phyloP scores from a whole-genome alignment of 805 yeast genomes.

The Lipomyces yamanashiensis region DNA sequence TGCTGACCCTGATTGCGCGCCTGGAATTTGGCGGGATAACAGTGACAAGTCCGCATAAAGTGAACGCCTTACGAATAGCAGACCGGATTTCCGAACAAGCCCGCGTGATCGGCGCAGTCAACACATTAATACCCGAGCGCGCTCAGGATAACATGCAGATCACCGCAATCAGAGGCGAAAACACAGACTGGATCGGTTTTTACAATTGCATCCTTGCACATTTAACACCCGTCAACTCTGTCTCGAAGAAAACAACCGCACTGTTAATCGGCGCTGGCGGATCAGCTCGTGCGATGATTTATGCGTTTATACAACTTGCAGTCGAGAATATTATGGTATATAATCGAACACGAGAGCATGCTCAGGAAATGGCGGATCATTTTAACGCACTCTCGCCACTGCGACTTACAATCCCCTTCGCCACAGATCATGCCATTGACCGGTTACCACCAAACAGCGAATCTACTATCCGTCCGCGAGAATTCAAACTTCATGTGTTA shows the following conservation, averaged over 20 bases:
- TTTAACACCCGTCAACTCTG: constrained; percentile 41
- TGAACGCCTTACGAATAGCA: constrained; percentile 71
- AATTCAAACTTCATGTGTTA: constrained; percentile 63
- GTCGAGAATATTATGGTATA: constrained; percentile 74
- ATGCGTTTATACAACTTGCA: constrained; percentile 79
- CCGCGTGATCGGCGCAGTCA: constrained; percentile 85
- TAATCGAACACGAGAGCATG: constrained; percentile 75
- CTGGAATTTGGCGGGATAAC: constrained; percentile 84
- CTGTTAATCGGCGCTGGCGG: constrained; percentile 96
- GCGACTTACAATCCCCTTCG: not conserved
- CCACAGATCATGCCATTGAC: not conserved
- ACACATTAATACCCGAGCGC: constrained; percentile 67
- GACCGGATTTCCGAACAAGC: constrained; percentile 75
- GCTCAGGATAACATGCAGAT: constrained; percentile 17
- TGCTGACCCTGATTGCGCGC: constrained; percentile 40
- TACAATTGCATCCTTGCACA: constrained; percentile 62
- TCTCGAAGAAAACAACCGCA: constrained; percentile 55
- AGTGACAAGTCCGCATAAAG: constrained; percentile 88
- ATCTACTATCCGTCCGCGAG: constrained; percentile 19
- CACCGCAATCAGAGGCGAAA: constrained; percentile 61
- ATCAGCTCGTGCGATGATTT: constrained; percentile 93
- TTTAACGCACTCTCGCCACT: constrained; percentile 54
- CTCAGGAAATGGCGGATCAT: constrained; percentile 58
- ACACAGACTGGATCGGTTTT: constrained; percentile 95
- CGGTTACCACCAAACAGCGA: not conserved